These are phyloP conservation scores for Dichotomocladium elegans DNA, from an alignment of 371 early-diverging fungal genomes.

Conservation along the genomic window DNA sequence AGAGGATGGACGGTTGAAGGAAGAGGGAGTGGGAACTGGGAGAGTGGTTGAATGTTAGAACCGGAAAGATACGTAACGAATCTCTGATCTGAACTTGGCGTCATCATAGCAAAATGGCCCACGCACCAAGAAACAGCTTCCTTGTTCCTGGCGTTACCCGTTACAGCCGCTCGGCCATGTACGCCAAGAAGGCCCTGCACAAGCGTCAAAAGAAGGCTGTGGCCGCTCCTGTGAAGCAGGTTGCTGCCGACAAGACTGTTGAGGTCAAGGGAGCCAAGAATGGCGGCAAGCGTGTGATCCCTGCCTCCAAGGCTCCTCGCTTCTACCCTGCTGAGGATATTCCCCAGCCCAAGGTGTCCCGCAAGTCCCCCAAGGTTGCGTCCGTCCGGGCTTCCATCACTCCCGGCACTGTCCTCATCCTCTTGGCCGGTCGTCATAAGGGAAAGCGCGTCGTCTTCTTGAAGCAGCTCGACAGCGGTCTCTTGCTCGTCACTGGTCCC, in stretches of 20 bases:
- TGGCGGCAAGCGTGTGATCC: conserved; percentile 70
- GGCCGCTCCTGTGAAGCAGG: conserved; percentile 40
- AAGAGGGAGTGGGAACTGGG: not conserved
- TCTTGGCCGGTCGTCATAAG: conserved; percentile 93
- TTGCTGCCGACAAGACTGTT: conserved; percentile 66
- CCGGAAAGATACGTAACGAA: not conserved
- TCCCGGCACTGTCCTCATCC: conserved; percentile 95
- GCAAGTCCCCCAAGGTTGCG: conserved; percentile 74
- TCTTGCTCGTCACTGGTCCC: conserved; percentile 95
- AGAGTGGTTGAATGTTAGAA: not conserved
- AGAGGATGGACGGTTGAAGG: not conserved
- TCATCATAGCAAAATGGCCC: conserved; percentile 1
- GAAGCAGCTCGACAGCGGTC: conserved; percentile 90
- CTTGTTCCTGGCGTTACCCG: conserved; percentile 82
- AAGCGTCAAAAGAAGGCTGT: conserved; percentile 69
- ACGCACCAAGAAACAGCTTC: conserved; percentile 68
- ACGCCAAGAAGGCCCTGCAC: conserved; percentile 80
- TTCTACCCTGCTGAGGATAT: conserved; percentile 87
- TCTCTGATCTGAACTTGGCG: not conserved
- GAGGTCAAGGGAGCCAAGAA: conserved; percentile 76
- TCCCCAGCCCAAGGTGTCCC: conserved; percentile 66
- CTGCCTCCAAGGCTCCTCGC: conserved; percentile 66
- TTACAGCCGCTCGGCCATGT: conserved; percentile 69
- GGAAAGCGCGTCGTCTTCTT: conserved; percentile 98
- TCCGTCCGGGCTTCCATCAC: conserved; percentile 86